Evolutionary conservation across 371 early-diverging fungal species (phyloP), one percentile per base, ranked within the genome.

Genomic region (Rhizopus delemar): DNA sequence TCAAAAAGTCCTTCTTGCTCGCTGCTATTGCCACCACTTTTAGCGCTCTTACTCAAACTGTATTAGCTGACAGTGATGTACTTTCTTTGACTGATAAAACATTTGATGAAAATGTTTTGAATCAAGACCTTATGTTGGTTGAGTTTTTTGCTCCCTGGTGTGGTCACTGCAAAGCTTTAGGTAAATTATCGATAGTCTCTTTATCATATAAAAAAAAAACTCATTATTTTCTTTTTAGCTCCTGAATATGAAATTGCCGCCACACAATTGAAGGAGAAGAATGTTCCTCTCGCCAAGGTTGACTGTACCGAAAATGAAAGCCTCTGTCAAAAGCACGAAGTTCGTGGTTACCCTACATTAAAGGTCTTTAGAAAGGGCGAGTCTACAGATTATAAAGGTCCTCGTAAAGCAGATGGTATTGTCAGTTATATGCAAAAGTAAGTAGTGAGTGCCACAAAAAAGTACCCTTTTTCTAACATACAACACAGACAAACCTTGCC

Each of bases 91-190:
- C 78, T 53, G 77, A 75, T 36, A 77, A 74, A 62, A 89, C 67
- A 70, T 96, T 93, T 75, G 68, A 78, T 41, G 60, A 67, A 16
- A 76, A 80, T 58, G 81, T 92, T 51, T 63, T 83, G 41, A 67
- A 76, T 13, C 81, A 91, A 73, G 76, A 85, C 13, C 62, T 95
- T 57, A 83, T 91, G 60, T 85, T 97, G 56, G 91, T 97, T 56
- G 93, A 96, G 81, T 96, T 95, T 82, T 96, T 86, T 74, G 96
- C 95, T 5, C 95, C 93, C 57, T 92, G 96, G 96, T 95, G 96
- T 77, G 93, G 92, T 51, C 93, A 96, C 85, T 97, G 96, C 83
- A 90, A 96, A 78, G 82, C 85, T 45, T 81, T 92, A 57, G 84
- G 84, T 84, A 78, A 57, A 73, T 57, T 46, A 50, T 48, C 22